These are phyloP conservation scores for Neurospora sp. DNA, from an alignment of 495 filamentous ascomycete species.

Conservation along the genomic window DNA sequence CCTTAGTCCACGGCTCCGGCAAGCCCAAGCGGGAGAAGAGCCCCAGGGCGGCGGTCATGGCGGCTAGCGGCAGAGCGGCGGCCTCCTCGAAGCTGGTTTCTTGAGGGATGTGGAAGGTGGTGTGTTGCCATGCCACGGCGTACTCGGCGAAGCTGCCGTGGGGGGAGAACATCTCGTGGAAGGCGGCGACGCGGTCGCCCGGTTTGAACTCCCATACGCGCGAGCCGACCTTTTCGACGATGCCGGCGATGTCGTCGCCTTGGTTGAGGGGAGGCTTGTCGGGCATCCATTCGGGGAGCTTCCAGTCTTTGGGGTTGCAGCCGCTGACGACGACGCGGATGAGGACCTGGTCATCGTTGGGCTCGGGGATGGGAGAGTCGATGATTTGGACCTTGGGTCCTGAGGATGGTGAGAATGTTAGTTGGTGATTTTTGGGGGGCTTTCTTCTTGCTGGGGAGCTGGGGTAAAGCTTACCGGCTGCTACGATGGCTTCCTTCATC, in stretches of 20 bases:
- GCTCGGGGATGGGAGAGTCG: slow-evolving; percentile 53
- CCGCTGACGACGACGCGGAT: slow-evolving; percentile 60
- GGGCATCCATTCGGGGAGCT: slow-evolving; percentile 22
- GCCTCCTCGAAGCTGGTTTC: slow-evolving; percentile 53
- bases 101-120: slow-evolving; percentile 52
- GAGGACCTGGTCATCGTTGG: slow-evolving; percentile 51
- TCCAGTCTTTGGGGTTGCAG: slow-evolving; percentile 79
- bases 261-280: slow-evolving; percentile 30
- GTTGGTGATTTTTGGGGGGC: background rate
- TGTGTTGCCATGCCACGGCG: slow-evolving; percentile 50
- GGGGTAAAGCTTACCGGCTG: slow-evolving; percentile 20
- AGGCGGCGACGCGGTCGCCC: slow-evolving; percentile 62
- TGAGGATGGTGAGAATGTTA: background rate
- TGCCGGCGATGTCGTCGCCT: slow-evolving; percentile 67
- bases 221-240: slow-evolving; percentile 51
- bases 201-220: slow-evolving; percentile 51
- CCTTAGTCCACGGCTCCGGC: slow-evolving; percentile 49
- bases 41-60: slow-evolving; percentile 61
- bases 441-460: background rate
- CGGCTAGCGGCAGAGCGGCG: slow-evolving; percentile 61
- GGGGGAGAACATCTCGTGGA: slow-evolving; percentile 47
- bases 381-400: slow-evolving; percentile 47
- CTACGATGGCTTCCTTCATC: slow-evolving; percentile 62
- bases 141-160: slow-evolving; percentile 63
- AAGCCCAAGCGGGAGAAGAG: slow-evolving; percentile 49